A percentile compares a stretch with the other conserved stretches of the same genome.
Conservation (phyloP, 2,329 filamentous ascomycete genomes). For the Trichoderma breve region DNA sequence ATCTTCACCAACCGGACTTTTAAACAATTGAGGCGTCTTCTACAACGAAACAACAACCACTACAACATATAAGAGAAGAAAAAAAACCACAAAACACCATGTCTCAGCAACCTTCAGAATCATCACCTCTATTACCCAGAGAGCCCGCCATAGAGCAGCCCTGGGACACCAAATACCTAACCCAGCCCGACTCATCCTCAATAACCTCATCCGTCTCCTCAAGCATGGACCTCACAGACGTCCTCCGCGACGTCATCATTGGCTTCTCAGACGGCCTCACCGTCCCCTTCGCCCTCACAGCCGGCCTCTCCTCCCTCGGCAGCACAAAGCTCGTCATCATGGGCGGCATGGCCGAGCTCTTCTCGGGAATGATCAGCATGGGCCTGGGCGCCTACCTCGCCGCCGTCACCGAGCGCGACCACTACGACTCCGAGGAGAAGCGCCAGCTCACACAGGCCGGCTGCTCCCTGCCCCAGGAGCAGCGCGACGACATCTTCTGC, state of each 20-base stretch:
- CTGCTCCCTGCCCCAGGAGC: constrained; percentile 41
- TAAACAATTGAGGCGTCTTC: not conserved
- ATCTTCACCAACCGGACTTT: not conserved
- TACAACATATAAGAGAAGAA: not conserved
- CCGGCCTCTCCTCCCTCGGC: constrained; percentile 66
- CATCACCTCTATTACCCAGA: constrained; percentile 34
- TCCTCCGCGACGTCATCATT: constrained; percentile 66
- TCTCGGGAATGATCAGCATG: constrained; percentile 75
- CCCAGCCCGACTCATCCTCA: constrained; percentile 24
- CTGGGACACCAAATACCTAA: constrained; percentile 27
- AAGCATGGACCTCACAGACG: constrained; percentile 39
- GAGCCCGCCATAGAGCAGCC: constrained; percentile 32
- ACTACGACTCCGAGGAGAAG: constrained; percentile 49
- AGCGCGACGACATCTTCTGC: constrained; percentile 48
- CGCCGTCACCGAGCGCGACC: constrained; percentile 55
- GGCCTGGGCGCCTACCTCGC: constrained; percentile 72
- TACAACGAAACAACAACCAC: not conserved
- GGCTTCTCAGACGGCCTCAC: constrained; percentile 77
- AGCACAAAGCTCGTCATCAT: constrained; percentile 66
- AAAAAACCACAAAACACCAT: constrained; percentile 25
- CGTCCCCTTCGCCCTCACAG: constrained; percentile 75
- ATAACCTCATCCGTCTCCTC: constrained; percentile 23
- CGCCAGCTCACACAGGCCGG: constrained; percentile 45
- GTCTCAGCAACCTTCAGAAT: constrained; percentile 28
- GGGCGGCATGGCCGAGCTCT: constrained; percentile 71